Evolutionary conservation across 768 basidiomycete genomes (phyloP), one percentile per base, ranked within the genome.

Genomic region (Phylloporus arenicola): DNA sequence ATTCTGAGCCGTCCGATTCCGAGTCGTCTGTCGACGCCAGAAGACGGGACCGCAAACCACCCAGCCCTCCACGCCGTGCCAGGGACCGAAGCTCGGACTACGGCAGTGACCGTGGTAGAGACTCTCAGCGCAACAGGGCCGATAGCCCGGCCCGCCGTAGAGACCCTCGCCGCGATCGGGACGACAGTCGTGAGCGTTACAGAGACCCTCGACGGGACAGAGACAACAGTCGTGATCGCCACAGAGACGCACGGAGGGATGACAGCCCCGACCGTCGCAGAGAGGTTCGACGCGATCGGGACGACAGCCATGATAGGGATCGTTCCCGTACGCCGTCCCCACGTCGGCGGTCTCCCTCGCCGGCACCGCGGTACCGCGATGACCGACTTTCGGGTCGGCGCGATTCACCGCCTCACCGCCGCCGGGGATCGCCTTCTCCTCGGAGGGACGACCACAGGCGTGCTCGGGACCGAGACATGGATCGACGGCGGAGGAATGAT

Each of bases 1-100:
- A 64, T 14, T 75, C 76, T 3, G 64, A 64, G 14, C 68, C 70
- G n/a, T 65, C 68, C 7, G 66, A 69, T 45, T 72, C 75, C 0
- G 70, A 62, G 39, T 41, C 60, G 10, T 76, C 78, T 4, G 69
- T 67, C 24, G 62, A 63, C 51, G 57, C 65, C 11, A 53, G 65
- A 16, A 62, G 55, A 19, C 59, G 57, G 14, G 52, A 52, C 17
- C 67, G 67, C 34, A 66, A 63, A 20, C 65, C 68, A 6, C 57
- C 65, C 1, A 65, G 68, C 1, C 72, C 74, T 1, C 71, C 68
- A 27, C 61, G 59, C 13, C 59, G 55, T 13, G 62, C 55, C 19
- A 57, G 54, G 25, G 61, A 67, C 25, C 61, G 61, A 11, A 57
- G 56, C n/a, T 53, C 56, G 1, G 62, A 59, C 30, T 27, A 63